phyloP scores from a whole-genome alignment of 2,329 filamentous ascomycete genomes.

The Pseudocercospora macadamiae region DNA sequence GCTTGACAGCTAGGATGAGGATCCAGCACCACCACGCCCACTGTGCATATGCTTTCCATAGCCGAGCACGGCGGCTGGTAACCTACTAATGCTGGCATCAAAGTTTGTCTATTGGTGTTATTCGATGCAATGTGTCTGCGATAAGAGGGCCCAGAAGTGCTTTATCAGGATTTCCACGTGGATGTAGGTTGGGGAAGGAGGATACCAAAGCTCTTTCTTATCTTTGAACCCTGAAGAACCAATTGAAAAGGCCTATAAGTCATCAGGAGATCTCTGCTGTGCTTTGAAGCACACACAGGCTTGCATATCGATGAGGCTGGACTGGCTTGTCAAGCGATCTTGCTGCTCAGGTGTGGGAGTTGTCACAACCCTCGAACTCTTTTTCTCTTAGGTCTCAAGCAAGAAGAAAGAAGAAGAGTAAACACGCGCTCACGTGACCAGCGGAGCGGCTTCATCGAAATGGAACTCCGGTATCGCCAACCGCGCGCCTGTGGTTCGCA shows the following conservation, averaged over 20 bases:
- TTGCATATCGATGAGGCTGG: constrained; percentile 9
- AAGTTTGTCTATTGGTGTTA: neutral
- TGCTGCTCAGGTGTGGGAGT: neutral
- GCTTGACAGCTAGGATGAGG: neutral
- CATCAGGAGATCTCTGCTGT: constrained; percentile 6
- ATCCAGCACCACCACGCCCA: constrained; percentile 1
- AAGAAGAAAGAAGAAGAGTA: neutral
- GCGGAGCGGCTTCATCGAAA: neutral
- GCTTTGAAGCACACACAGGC: neutral
- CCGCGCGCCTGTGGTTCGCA: neutral
- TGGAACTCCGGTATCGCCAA: too few species aligned
- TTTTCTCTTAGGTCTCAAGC: too few species aligned
- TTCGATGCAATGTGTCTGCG: constrained; percentile 6
- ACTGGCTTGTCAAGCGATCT: constrained; percentile 13
- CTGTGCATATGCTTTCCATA: neutral
- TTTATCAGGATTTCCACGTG: constrained; percentile 7
- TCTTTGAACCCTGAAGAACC: constrained; percentile 1
- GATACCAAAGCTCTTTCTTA: neutral
- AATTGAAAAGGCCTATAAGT: constrained; percentile 5
- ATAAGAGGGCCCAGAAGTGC: constrained; percentile 1
- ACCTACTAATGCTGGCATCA: neutral
- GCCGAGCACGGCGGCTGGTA: neutral
- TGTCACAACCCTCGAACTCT: neutral
- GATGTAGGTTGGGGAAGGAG: neutral
- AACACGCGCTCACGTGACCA: neutral